These are phyloP conservation scores for Colletotrichum somersetense DNA, from an alignment of 2,329 filamentous ascomycete species.

Conservation along the genomic window DNA sequence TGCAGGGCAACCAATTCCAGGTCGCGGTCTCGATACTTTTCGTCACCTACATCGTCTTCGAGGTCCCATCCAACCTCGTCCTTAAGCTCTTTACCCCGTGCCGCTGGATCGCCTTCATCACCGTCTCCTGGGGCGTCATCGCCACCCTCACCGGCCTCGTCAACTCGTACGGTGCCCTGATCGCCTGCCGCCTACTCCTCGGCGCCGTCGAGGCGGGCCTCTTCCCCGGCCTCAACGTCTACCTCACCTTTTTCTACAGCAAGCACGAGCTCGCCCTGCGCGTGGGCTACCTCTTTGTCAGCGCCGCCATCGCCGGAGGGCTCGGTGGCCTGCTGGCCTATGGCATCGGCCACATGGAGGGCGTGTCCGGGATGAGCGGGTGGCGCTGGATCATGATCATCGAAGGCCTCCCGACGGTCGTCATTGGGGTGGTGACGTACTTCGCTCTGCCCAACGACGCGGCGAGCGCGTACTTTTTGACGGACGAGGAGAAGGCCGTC, in stretches of 20 bases:
- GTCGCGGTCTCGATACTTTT: constrained; percentile 76
- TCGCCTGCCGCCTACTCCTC: constrained; percentile 77
- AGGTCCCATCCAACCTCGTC: constrained; percentile 75
- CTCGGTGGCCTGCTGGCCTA: constrained; percentile 80
- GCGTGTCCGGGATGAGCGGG: constrained; percentile 70
- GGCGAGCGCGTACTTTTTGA: constrained; percentile 44
- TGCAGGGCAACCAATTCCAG: constrained; percentile 78
- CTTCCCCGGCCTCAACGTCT: constrained; percentile 76
- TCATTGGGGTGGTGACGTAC: constrained; percentile 65
- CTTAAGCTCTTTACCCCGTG: constrained; percentile 73
- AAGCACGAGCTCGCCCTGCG: constrained; percentile 79
- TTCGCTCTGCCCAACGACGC: constrained; percentile 68
- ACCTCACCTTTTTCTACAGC: constrained; percentile 82
- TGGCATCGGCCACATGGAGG: constrained; percentile 80
- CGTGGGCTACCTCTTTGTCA: constrained; percentile 80
- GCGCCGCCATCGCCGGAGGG: constrained; percentile 77
- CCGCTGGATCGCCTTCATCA: constrained; percentile 75
- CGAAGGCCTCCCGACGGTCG: constrained; percentile 60
- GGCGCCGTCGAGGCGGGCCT: constrained; percentile 77
- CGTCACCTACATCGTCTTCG: constrained; percentile 72
- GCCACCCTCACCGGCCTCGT: constrained; percentile 78
- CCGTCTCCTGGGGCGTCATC: constrained; percentile 74
- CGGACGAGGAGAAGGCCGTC: constrained; percentile 51
- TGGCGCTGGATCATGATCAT: constrained; percentile 82
- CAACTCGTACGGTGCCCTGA: constrained; percentile 72